phyloP scores from a whole-genome alignment of 352 stramenopile species.

The Plasmopara halstedii region DNA sequence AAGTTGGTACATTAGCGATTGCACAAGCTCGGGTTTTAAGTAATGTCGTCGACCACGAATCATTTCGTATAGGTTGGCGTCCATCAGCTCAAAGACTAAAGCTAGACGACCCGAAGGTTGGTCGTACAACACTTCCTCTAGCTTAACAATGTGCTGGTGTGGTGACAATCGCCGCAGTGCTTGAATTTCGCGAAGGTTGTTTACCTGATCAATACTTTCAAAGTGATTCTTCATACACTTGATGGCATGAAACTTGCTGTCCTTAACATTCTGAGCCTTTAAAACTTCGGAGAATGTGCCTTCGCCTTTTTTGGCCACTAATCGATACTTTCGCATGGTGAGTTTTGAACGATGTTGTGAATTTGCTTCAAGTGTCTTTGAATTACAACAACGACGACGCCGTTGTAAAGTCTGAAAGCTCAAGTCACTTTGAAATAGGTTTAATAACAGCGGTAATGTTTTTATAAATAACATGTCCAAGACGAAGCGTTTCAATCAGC shows the following conservation, averaged over 20 bases:
- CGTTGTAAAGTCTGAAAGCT: no score
- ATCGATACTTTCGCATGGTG: conserved; percentile 88
- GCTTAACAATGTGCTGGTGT: conserved; percentile 92
- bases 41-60: conserved; percentile 87
- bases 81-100: conserved; percentile 96
- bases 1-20: conserved; percentile 89
- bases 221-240: conserved; percentile 98
- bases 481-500: no score
- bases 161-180: conserved; percentile 89
- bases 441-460: no score
- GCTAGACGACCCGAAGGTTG: conserved; percentile 87
- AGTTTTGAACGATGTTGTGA: background rate
- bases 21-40: conserved; percentile 76
- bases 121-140: conserved; percentile 94
- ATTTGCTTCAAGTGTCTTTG: no score
- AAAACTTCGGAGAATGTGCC: conserved; percentile 94
- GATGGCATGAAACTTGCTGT: conserved; percentile 94
- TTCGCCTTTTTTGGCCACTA: conserved; percentile 94
- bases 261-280: conserved; percentile 90
- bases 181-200: conserved; percentile 95
- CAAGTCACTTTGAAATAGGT: no score
- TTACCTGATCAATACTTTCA: conserved; percentile 94
- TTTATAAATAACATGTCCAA: no score
- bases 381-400: no score
- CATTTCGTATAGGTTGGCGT: conserved; percentile 95